Percentiles rank a stretch among this genome's conserved stretches.
These are phyloP conservation scores for Cyberlindnera xishuangbannaensis DNA, from an alignment of 805 yeast genomes.

Conservation along the genomic window DNA sequence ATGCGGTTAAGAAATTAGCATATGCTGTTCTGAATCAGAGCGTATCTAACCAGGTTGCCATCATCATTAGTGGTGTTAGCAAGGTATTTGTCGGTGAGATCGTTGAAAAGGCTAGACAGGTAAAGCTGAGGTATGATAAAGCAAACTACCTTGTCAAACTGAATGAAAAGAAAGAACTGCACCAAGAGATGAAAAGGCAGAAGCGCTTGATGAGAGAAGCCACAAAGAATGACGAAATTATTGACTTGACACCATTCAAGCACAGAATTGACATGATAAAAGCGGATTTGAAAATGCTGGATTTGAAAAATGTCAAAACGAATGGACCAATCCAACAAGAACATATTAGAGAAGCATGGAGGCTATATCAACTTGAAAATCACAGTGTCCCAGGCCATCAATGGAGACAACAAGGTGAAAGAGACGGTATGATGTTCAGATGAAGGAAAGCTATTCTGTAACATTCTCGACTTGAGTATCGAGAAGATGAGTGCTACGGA, in stretches of 20 bases:
- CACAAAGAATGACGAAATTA: conserved; percentile 14
- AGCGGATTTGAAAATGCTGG: conserved; percentile 24
- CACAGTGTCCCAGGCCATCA: conserved; percentile 56
- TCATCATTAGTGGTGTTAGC: conserved; percentile 78
- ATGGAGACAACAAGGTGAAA: conserved; percentile 69
- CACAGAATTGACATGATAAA: conserved; percentile 19
- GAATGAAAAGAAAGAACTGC: conserved; percentile 35
- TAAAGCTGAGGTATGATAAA: conserved; percentile 53
- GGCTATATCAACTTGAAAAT: conserved; percentile 62
- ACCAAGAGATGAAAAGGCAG: conserved; percentile 25
- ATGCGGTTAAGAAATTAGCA: conserved; percentile 76
- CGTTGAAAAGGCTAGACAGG: conserved; percentile 72
- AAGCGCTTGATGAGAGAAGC: conserved; percentile 34
- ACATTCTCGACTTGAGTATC: too few relatives aligned
- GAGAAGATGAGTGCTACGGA: too few relatives aligned
- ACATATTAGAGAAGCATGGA: conserved; percentile 86
- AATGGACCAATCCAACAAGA: conserved; percentile 70
- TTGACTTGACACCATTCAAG: conserved; percentile 10
- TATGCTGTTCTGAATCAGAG: conserved; percentile 74
- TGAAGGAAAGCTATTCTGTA: conserved; percentile 20
- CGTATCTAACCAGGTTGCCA: conserved; percentile 72
- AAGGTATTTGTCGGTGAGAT: conserved; percentile 89
- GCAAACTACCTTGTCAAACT: conserved; percentile 29
- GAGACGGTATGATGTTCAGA: conserved; percentile 66
- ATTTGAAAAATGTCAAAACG: conserved; percentile 30